These are phyloP conservation scores for Tricholoma sp. DNA, from an alignment of 768 basidiomycete species.

Conservation along the genomic window DNA sequence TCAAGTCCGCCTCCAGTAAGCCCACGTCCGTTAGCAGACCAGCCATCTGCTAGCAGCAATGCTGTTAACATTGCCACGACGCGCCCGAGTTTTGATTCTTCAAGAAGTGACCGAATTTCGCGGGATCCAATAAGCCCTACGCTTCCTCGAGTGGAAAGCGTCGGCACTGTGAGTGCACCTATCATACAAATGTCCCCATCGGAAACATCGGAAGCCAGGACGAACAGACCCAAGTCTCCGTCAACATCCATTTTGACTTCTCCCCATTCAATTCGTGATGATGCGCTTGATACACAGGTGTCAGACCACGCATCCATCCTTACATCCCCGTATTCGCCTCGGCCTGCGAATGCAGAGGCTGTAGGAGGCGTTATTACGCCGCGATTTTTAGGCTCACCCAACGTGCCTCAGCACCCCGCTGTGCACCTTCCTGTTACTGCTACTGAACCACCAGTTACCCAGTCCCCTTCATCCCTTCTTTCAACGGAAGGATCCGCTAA, in stretches of 20 bases:
- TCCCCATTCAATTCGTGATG: constrained; percentile 20
- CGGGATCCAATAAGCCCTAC: constrained; percentile 5
- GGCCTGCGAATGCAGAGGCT: constrained; percentile 10
- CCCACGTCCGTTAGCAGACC: not conserved
- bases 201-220: not conserved
- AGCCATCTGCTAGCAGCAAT: not conserved
- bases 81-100: constrained; percentile 8
- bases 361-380: constrained; percentile 7
- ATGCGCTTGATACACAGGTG: constrained; percentile 1
- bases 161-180: not conserved
- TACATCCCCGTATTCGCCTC: constrained; percentile 35
- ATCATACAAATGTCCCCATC: not conserved
- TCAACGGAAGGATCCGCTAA: constrained; percentile 24
- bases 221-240: constrained; percentile 1
- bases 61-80: not conserved
- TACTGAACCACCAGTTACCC: constrained; percentile 7
- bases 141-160: not conserved
- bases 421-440: constrained; percentile 8
- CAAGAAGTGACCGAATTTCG: constrained; percentile 8
- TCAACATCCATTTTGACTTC: constrained; percentile 31
- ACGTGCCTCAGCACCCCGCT: constrained; percentile 11
- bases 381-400: constrained; percentile 14
- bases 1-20: constrained; percentile 2
- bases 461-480: not conserved
- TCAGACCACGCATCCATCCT: constrained; percentile 22